A percentile compares a stretch with the other conserved stretches of the same genome.
Conservation (phyloP, 306 rosid genomes). For the Fragaria vesca region DNA sequence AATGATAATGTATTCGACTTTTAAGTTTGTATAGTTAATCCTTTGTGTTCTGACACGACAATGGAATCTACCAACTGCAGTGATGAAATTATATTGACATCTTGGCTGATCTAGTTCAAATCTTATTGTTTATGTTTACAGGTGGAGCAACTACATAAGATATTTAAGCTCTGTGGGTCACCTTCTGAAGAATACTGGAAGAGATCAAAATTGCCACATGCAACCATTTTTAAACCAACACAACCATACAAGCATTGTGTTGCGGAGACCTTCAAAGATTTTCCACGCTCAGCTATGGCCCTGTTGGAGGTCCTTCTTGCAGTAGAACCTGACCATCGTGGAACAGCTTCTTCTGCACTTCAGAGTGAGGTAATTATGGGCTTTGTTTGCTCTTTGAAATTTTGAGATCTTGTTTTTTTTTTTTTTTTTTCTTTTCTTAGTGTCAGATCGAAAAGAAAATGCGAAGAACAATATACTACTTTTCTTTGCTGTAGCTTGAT, state of each 20-base stretch:
- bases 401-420: not conserved
- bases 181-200: constrained; percentile 90
- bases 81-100: not conserved
- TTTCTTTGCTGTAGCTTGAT: not conserved
- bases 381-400: constrained; percentile 9
- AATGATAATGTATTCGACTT: not conserved
- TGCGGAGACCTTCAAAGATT: constrained; percentile 64
- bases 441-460: constrained; percentile 3
- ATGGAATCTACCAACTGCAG: not conserved
- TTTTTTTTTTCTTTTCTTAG: not conserved
- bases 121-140: constrained; percentile 24
- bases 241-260: constrained; percentile 70
- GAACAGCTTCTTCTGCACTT: constrained; percentile 78
- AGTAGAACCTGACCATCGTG: constrained; percentile 65
- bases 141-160: constrained; percentile 97
- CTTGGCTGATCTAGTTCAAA: constrained; percentile 23
- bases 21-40: not conserved
- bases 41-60: not conserved
- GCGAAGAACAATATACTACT: too few species aligned
- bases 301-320: constrained; percentile 77
- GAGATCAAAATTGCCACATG: constrained; percentile 75
- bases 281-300: constrained; percentile 56
- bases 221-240: constrained; percentile 78
- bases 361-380: constrained; percentile 56
- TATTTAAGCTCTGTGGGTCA: constrained; percentile 89